Evolutionary conservation across 208 protist genomes (phyloP).

Genomic region (Crithidia bombi): DNA sequence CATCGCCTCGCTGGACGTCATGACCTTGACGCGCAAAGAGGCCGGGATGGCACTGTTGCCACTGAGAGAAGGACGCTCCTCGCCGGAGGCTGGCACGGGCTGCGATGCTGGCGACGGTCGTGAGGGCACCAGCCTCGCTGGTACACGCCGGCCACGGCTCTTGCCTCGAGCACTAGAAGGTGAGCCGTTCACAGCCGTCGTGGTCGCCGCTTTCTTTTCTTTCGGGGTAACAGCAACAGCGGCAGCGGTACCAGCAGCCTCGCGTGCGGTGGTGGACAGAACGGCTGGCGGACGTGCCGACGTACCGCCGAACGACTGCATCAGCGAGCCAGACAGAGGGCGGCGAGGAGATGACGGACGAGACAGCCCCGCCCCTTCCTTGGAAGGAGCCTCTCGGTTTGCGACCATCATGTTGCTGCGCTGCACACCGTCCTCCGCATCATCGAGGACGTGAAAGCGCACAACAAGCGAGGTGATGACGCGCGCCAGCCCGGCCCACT

Average conservation of each 20-base stretch:
- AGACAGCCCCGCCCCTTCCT: not conserved
- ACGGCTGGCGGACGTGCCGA: constrained; percentile 9
- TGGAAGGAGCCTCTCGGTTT: not conserved
- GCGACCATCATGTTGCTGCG: not conserved
- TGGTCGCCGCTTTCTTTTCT: not conserved
- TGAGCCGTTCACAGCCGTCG: not conserved
- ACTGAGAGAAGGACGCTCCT: not conserved
- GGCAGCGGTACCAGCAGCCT: not conserved
- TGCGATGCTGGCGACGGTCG: not conserved
- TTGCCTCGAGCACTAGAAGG: not conserved
- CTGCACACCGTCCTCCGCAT: constrained; percentile 26
- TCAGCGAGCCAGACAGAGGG: not conserved
- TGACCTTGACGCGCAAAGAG: not conserved
- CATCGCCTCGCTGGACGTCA: not conserved
- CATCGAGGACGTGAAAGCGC: constrained; percentile 70
- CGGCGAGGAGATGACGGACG: not conserved
- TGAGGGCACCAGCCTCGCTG: not conserved
- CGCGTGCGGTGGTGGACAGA: not conserved
- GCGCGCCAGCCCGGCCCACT: constrained; percentile 66
- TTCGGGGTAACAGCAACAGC: not conserved
- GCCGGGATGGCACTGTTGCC: not conserved
- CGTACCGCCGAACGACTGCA: not conserved
- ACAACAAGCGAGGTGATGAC: constrained; percentile 73
- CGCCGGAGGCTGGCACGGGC: not conserved
- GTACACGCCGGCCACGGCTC: not conserved